Base-by-base conservation (phyloP, 1,139 yeast genomes). In the Sugiyamaella novakii region DNA sequence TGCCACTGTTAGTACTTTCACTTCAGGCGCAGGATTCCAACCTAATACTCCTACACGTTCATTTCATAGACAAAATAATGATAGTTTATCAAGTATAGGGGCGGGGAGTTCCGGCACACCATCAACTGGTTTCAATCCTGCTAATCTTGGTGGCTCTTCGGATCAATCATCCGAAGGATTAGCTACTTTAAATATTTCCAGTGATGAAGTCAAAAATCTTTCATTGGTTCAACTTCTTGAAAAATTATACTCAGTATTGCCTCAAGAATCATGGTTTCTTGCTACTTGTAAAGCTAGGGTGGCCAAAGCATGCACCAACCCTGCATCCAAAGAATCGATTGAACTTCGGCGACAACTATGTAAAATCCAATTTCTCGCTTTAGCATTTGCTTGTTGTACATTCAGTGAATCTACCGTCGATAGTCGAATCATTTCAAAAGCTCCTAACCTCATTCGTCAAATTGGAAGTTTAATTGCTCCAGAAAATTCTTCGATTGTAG, bases 361-460 rank as follows among this genome's bases (percentile, higher is more conserved):
- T 10, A 76, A 78, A 34, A 74, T 82, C 50, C 88, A 87, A 64
- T 79, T 86, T 58, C 71, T 79, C 47, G 81, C 96, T 0, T 73
- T 85, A 35, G 86, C 87, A 0, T 77, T 82, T 56, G 71, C 80
- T 46, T 79, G 81, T 46, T 79, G 81, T 35, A 76, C 77, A 35
- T 70, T 68, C 46, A 62, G 67, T 7, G 76, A 76, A 21, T 69
- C 70, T 22, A 73, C 69, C 36, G 78, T 86, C 18, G 79, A 85
- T 3, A 75, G 87, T 8, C 75, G 80, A 49, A 72, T 89, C 17
- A 81, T 87, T 59, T 89, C 85, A 54, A 73, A 82, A 1, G 91
- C 87, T 58, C 94, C 95, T 5, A 81, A 84, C 57, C 73, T 88
- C 8, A 75, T 89, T 61, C 80, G 81, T 49, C 83, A 83, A 54